phyloP scores from a whole-genome alignment of 176 grass and related monocot genomes.

The Cenchrus purpureus region DNA sequence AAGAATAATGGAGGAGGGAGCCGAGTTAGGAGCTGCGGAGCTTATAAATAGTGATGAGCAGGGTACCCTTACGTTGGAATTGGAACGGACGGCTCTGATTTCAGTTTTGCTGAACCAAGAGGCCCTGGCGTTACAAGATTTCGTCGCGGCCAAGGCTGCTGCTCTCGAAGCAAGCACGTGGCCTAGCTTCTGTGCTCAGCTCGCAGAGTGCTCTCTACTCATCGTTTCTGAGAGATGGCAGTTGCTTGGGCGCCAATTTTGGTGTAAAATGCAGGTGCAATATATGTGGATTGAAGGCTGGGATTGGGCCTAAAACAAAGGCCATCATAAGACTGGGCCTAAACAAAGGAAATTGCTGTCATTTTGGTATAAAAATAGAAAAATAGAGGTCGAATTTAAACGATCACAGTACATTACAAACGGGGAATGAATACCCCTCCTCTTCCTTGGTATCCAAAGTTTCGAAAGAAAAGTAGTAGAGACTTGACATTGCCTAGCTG shows the following conservation, averaged over 20 bases:
- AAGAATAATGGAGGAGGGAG: not conserved
- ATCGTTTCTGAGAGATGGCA: not conserved
- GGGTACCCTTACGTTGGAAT: not conserved
- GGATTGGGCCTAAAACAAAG: no score
- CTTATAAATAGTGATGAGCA: not conserved
- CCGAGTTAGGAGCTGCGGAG: not conserved
- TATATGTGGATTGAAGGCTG: no score
- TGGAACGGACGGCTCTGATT: not conserved
- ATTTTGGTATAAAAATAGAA: no score
- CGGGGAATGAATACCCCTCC: no score
- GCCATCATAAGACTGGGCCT: no score
- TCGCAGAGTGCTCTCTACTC: not conserved
- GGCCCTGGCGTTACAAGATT: not conserved
- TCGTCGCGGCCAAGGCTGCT: not conserved
- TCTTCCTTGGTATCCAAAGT: no score
- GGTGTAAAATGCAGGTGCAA: not conserved
- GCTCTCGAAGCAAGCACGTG: not conserved
- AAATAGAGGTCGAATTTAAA: no score
- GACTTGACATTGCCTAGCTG: no score
- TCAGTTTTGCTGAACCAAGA: not conserved
- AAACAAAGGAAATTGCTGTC: no score
- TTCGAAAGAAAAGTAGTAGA: no score
- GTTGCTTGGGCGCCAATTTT: constrained; percentile 24
- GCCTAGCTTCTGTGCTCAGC: not conserved
- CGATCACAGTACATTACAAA: no score